These are phyloP conservation scores for Coffea eugenioides DNA, from an alignment of 257 asterid genomes.

Conservation along the genomic window DNA sequence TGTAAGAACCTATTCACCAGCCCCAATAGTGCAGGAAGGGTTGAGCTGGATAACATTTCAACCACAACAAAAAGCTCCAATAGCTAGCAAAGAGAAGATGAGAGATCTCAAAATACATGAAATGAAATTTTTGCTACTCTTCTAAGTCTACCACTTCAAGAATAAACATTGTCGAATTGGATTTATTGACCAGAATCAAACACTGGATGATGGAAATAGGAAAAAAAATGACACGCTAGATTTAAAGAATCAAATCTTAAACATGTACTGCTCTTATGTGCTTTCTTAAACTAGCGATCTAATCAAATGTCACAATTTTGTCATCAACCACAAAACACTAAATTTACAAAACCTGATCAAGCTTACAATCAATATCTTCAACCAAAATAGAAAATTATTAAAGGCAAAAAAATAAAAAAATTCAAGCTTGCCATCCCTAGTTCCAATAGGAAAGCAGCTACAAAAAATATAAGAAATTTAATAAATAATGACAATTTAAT, in stretches of 20 bases:
- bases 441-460: too few species aligned
- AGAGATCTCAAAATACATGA: neutral
- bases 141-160: neutral
- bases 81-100: slow-evolving; percentile 39
- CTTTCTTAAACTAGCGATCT: neutral
- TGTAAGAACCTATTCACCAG: slow-evolving; percentile 81
- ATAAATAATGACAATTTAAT: too few species aligned
- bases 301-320: neutral
- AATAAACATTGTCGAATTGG: neutral
- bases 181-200: neutral
- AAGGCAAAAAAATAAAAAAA: neutral
- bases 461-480: too few species aligned
- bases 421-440: neutral
- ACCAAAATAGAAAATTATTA: neutral
- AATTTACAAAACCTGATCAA: neutral
- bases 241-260: neutral
- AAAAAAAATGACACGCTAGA: neutral
- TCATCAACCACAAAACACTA: neutral
- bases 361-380: neutral
- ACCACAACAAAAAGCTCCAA: slow-evolving; percentile 77
- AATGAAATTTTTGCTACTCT: neutral
- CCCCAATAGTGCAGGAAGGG: slow-evolving; percentile 92
- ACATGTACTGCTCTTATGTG: neutral
- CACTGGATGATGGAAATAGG: neutral
- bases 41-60: slow-evolving; percentile 85